A percentile compares a stretch with the other conserved stretches of the same genome.
phyloP scores from a whole-genome alignment of 148 eudicot species.

The Rhododendron simsii region DNA sequence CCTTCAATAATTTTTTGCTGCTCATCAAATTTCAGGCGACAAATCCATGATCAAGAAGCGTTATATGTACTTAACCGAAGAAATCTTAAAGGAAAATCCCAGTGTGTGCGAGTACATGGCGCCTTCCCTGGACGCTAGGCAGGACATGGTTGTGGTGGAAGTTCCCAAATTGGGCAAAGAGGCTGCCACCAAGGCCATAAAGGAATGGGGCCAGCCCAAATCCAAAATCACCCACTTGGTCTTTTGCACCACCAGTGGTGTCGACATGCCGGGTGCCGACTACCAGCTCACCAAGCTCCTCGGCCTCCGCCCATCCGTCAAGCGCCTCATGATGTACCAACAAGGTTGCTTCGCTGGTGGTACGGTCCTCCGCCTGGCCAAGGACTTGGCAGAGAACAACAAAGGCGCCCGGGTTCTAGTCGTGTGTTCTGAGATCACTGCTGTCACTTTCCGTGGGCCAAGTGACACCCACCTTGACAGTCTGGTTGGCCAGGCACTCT shows the following conservation, averaged over 20 bases:
- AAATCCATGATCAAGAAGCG: constrained; percentile 39
- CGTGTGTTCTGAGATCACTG: constrained; percentile 43
- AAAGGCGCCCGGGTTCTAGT: constrained; percentile 35
- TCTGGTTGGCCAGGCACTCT: constrained; percentile 35
- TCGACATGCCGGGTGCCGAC: constrained; percentile 43
- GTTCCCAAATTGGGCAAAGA: constrained; percentile 28
- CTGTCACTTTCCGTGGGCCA: constrained; percentile 37
- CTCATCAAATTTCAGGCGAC: constrained; percentile 21
- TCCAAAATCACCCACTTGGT: constrained; percentile 29
- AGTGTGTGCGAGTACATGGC: constrained; percentile 36
- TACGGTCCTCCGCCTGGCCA: constrained; percentile 39
- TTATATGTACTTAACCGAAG: constrained; percentile 37
- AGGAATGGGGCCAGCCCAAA: constrained; percentile 24
- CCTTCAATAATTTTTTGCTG: neutral
- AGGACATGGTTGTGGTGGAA: constrained; percentile 41
- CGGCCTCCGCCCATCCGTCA: constrained; percentile 38
- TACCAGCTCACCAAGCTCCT: constrained; percentile 46
- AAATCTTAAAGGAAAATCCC: constrained; percentile 20
- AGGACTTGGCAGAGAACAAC: constrained; percentile 43
- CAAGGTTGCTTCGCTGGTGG: constrained; percentile 48
- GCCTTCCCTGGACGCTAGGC: constrained; percentile 36
- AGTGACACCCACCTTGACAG: constrained; percentile 32
- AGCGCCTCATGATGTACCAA: constrained; percentile 47
- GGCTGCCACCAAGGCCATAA: constrained; percentile 19
- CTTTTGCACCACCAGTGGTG: constrained; percentile 26